Evolutionary conservation across 768 basidiomycete genomes (phyloP), one percentile per base, ranked within the genome.

Genomic region (Russula griseocarnosa): DNA sequence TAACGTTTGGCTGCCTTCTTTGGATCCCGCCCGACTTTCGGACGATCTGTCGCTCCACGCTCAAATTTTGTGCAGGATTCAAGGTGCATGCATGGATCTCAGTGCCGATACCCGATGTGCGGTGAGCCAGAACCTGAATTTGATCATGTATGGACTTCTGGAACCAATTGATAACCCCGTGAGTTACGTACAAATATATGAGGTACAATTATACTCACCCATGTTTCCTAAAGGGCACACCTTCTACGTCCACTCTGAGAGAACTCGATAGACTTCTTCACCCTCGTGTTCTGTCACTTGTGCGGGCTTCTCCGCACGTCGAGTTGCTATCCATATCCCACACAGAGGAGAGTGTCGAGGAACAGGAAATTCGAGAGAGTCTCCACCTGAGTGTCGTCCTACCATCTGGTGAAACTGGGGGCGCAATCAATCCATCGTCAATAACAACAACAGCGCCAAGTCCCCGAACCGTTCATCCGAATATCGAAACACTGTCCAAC

Each of bases 211-310:
- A 34, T 32, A 1, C 50, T 65, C 26, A 61, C 30, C 30, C 56
- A 32, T 24, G 11, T 11, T 36, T 24, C n/a, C 34, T 16, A 20
- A 61, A 46, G 44, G 30, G 52, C 13, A 40, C 40, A 38, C 51
- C 51, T 30, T 60, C 63, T 38, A 61, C 55, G 22, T 52, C 55
- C 20, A 52, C 51, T 55, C 55, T 61, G 64, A 61, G 58, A 61
- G 55, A 56, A 44, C 70, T 88, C 53, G 88, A 90, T 62, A 71
- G 86, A 30, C 74, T 92, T 26, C 71, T 94, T 13, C 92, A 94
- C 69, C 91, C 92, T 52, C 86, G 90, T 24, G 78, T 89, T 5
- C 92, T 92, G 10, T 88, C 91, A 9, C 74, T 90, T 14, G 78
- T 91, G 58, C 84, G 87, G 51, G 79, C 86, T 4, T 73, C 88